A percentile compares a stretch with the other conserved stretches of the same genome.
Conservation (phyloP, 345 rosid species). For the Turritis glabra region DNA sequence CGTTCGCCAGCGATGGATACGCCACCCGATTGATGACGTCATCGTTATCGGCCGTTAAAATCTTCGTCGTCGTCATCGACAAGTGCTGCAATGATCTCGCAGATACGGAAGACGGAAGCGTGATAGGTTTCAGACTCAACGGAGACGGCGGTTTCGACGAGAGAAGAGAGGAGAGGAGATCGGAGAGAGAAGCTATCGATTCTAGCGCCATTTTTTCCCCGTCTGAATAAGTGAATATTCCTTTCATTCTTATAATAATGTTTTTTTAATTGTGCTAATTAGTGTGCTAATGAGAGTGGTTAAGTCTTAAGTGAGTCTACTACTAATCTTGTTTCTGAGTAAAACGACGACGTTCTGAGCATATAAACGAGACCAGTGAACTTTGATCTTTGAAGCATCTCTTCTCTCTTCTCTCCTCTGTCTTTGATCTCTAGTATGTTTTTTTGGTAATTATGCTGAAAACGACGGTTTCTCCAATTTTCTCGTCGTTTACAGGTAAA, state of each 20-base stretch:
- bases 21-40: slow-evolving; percentile 39
- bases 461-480: slow-evolving; percentile 56
- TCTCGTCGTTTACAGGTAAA: slow-evolving; percentile 49
- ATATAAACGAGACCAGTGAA: slow-evolving; percentile 16
- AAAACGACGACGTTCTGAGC: slow-evolving; percentile 24
- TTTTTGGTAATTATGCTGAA: slow-evolving; percentile 46
- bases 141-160: slow-evolving; percentile 9
- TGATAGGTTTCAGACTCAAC: not conserved
- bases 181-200: slow-evolving; percentile 30
- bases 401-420: not conserved
- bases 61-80: slow-evolving; percentile 11
- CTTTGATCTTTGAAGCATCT: slow-evolving; percentile 12
- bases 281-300: slow-evolving; percentile 2
- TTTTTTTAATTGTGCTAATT: not conserved
- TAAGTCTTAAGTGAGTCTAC: not conserved
- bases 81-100: slow-evolving; percentile 1
- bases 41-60: not conserved
- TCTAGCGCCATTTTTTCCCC: slow-evolving; percentile 27
- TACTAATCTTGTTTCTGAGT: not conserved
- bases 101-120: not conserved
- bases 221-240: slow-evolving; percentile 7
- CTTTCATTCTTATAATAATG: not conserved
- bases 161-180: not conserved
- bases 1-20: slow-evolving; percentile 61
- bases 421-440: not conserved